phyloP scores from a whole-genome alignment of 176 grass and related monocot species.

The Typha latifolia region DNA sequence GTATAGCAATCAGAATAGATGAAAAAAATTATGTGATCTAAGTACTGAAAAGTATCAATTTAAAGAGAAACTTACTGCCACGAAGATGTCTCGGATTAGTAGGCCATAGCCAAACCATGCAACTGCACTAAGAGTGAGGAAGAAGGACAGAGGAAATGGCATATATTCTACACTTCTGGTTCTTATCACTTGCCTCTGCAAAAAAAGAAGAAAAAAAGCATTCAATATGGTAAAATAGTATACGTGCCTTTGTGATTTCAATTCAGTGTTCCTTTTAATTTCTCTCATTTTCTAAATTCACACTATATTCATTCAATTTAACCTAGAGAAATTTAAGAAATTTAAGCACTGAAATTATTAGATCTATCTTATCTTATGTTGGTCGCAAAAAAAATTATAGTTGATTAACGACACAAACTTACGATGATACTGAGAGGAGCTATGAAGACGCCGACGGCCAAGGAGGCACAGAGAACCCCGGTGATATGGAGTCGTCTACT shows the following conservation, averaged over 20 bases:
- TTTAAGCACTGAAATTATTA: too few species aligned
- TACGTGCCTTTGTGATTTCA: background rate
- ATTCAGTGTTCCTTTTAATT: too few species aligned
- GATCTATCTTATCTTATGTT: background rate
- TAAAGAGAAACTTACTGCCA: conserved; percentile 37
- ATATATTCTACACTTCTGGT: conserved; percentile 94
- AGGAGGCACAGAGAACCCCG: conserved; percentile 50
- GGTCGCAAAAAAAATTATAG: background rate
- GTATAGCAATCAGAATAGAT: background rate
- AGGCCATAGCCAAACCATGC: conserved; percentile 87
- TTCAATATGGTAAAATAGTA: background rate
- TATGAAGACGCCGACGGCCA: conserved; percentile 62
- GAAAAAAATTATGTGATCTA: background rate
- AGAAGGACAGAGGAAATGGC: conserved; percentile 73
- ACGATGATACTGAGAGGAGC: conserved; percentile 83
- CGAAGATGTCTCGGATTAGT: conserved; percentile 41
- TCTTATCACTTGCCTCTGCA: conserved; percentile 64
- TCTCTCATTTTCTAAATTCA: too few species aligned
- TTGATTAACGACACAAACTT: conserved; percentile 13
- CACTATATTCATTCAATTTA: too few species aligned
- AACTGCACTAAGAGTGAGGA: conserved; percentile 74
- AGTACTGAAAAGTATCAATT: background rate
- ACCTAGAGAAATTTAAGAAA: too few species aligned
- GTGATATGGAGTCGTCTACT: conserved; percentile 29
- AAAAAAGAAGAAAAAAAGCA: background rate